Evolutionary conservation across 306 rosid genomes (phyloP), one percentile per base, ranked within the genome.

Genomic region (Heteromeles arbutifolia): DNA sequence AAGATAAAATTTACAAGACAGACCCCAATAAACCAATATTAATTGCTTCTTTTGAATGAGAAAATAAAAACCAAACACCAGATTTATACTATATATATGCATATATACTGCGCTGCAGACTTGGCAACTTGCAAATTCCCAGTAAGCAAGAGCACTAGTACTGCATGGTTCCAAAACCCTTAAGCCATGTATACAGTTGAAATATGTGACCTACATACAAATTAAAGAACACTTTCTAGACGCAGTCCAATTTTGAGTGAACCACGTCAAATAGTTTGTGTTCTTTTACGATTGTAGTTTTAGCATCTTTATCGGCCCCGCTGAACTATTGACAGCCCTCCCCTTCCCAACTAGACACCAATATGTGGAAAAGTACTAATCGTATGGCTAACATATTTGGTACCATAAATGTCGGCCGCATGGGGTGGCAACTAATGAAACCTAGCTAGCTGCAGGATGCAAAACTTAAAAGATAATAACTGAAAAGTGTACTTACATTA

Each of bases 401-500:
- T 39, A 39, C 44, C 44, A 39, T 39, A 9, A 39, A 39, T 39
- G 44, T 39, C 44, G 9, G 44, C 12, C 2, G 44, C 54, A 48
- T 15, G 54, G 2, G 29, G 63, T 57, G 63, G 63, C 28, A 57
- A 22, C 63, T 48, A 48, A 17, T 48, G 53, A 48, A 48, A 21
- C 21, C 54, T 48, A 48, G 48, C 48, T 53, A 19, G 63, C 63
- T 22, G 14, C 63, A 11, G 63, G 29, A 57, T 11, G 29, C 29
- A 22, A 22, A 22, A 22, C 63, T 21, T 54, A 54, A 6, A 21
- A 7, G 61, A 4, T 54, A 18, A 11, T 26, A 59, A 59, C 65
- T 59, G 31, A 25, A 59, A 25, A 1, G 3, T 32, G 22, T 39
- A 65, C 87, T 72, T 78, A 86, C 89, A 32, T 86, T 83, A 59